Evolutionary conservation across 2,329 filamentous ascomycete genomes (phyloP), one percentile per base, ranked within the genome.

Genomic region (Pochonia chlamydosporia): DNA sequence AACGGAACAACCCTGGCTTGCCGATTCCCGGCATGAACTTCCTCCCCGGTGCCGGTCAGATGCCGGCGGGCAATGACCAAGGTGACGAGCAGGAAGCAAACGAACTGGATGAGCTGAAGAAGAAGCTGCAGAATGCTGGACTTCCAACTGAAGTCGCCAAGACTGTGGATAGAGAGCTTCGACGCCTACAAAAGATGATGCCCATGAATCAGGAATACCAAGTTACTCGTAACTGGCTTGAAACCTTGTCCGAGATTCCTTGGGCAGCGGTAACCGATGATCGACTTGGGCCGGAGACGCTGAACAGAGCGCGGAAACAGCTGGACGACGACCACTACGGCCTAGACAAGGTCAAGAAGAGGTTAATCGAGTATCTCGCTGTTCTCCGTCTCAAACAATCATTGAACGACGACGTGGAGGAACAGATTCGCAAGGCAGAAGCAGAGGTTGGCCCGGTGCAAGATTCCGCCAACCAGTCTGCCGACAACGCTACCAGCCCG

Each of bases 301-400:
- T 97, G 48, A 75, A 79, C 49, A 79, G 78, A 56, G 93, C 93
- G 6, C 82, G 89, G 46, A 88, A 90, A 68, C 93, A 97, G 65
- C 78, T 99, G 5, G 90, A 99, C 59, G 85, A 95, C 53, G 93
- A 99, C 61, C 93, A 99, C 65, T 97, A 97, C 57, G 93, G 93
- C 0, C 73, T 99, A 13, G 90, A 97, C 52, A 95, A 92, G 67
- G 92, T 99, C 61, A 99, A 99, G 80, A 96, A 96, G 76, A 80
- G 93, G 37, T 69, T 99, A 20, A 77, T 99, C 5, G 95, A 97
- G 65, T 99, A 99, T 62, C 76, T 99, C 37, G 95, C 93, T 3
- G 93, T 99, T n/a, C 75, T 99, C 44, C 87, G 93, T 56, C 76
- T 99, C 48, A 99, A 97, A 74, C 91, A 96, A 63, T 84, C 87